Conservation (phyloP, 768 basidiomycete species). For the Suillus brevipes region DNA sequence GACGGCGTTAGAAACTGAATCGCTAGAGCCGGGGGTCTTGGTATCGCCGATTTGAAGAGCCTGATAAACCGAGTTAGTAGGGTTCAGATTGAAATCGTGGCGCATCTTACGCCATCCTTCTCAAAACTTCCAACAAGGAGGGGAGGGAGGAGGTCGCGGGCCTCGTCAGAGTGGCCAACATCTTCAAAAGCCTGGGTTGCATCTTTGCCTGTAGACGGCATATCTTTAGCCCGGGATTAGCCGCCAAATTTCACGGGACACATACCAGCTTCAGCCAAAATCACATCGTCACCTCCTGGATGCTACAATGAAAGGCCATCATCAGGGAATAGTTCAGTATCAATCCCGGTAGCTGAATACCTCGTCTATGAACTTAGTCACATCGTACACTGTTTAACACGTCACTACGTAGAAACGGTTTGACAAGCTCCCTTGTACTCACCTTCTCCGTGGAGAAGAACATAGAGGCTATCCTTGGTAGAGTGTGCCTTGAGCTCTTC, state of each 20-base stretch:
- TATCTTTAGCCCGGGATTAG: neutral
- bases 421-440: conserved; percentile 9
- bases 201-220: conserved; percentile 67
- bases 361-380: conserved; percentile 94
- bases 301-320: conserved; percentile 51
- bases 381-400: conserved; percentile 74
- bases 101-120: conserved; percentile 55
- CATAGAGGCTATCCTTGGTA: conserved; percentile 72
- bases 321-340: neutral
- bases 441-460: conserved; percentile 89
- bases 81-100: conserved; percentile 8
- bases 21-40: conserved; percentile 45
- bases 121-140: conserved; percentile 86
- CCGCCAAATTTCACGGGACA: conserved; percentile 25
- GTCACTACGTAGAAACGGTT: neutral
- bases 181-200: conserved; percentile 99
- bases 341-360: conserved; percentile 38
- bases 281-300: conserved; percentile 97
- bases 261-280: conserved; percentile 88
- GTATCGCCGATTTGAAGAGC: conserved; percentile 54
- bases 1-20: conserved; percentile 44
- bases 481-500: conserved; percentile 80
- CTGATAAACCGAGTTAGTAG: conserved; percentile 33
- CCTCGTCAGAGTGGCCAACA: conserved; percentile 98
- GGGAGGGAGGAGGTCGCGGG: conserved; percentile 76